A percentile compares a stretch with the other conserved stretches of the same genome.
These are phyloP conservation scores for Zasmidium citrigriseum DNA, from an alignment of 2,329 filamentous ascomycete genomes.

Conservation along the genomic window DNA sequence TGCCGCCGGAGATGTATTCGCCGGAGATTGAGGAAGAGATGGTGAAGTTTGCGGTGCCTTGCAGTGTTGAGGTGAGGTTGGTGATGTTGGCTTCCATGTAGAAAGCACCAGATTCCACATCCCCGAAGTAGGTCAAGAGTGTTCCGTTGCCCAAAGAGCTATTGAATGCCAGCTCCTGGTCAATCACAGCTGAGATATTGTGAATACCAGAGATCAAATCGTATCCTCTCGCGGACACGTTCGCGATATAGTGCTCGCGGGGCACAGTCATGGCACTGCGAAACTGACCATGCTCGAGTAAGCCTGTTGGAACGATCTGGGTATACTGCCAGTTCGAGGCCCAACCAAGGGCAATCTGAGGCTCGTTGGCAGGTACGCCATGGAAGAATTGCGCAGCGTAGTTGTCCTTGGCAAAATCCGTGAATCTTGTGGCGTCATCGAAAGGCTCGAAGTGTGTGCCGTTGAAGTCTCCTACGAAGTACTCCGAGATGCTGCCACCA, in stretches of 20 bases:
- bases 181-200: constrained; percentile 52
- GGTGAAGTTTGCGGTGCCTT: constrained; percentile 53
- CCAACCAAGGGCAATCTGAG: constrained; percentile 57
- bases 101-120: constrained; percentile 53
- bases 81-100: constrained; percentile 59
- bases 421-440: constrained; percentile 39
- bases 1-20: constrained; percentile 53
- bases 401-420: constrained; percentile 47
- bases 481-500: constrained; percentile 58
- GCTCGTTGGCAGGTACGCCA: constrained; percentile 40
- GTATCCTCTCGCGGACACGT: constrained; percentile 54
- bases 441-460: constrained; percentile 60
- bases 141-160: constrained; percentile 50
- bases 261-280: constrained; percentile 56
- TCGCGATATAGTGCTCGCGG: constrained; percentile 53
- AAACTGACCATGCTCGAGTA: constrained; percentile 50
- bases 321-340: constrained; percentile 63
- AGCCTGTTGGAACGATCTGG: constrained; percentile 53
- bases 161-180: constrained; percentile 46
- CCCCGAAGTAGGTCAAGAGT: constrained; percentile 53
- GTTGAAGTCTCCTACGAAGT: constrained; percentile 63
- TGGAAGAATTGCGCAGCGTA: constrained; percentile 61
- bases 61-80: constrained; percentile 35
- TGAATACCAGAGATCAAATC: constrained; percentile 54
- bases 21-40: constrained; percentile 52